phyloP scores from a whole-genome alignment of 192 early-diverging fungal species.

The Rhizoclosmatium globosum region DNA sequence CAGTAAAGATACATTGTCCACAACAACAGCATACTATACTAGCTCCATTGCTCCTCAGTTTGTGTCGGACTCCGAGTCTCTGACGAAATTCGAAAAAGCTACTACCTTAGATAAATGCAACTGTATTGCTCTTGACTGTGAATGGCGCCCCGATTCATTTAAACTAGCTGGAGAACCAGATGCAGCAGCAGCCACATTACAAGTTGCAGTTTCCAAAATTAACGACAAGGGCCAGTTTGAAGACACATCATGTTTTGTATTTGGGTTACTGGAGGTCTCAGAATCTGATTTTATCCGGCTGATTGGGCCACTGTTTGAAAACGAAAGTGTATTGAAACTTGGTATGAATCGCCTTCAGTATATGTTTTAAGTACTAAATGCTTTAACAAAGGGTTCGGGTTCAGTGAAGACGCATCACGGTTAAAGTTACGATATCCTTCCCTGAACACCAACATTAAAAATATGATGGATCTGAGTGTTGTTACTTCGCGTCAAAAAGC shows the following conservation, averaged over 20 bases:
- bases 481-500: conserved; percentile 8
- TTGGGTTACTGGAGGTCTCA: conserved; percentile 4
- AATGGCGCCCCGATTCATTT: conserved; percentile 27
- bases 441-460: not conserved
- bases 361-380: not conserved
- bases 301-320: not conserved
- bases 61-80: not conserved
- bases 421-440: conserved; percentile 19
- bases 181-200: conserved; percentile 25
- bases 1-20: not conserved
- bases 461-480: conserved; percentile 3
- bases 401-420: conserved; percentile 11
- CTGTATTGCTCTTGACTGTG: conserved; percentile 29
- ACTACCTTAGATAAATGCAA: not conserved
- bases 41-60: not conserved
- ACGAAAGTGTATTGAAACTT: conserved; percentile 9
- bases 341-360: not conserved
- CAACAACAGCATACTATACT: not conserved
- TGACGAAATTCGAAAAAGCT: conserved; percentile 11
- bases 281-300: conserved; percentile 8
- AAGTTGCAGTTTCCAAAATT: conserved; percentile 17
- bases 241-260: conserved; percentile 7
- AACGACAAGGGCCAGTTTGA: not conserved
- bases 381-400: conserved; percentile 11
- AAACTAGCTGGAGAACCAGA: conserved; percentile 25